These are phyloP conservation scores for Myriosclerotinia scirpicola DNA, from an alignment of 2,329 filamentous ascomycete species.

Conservation along the genomic window DNA sequence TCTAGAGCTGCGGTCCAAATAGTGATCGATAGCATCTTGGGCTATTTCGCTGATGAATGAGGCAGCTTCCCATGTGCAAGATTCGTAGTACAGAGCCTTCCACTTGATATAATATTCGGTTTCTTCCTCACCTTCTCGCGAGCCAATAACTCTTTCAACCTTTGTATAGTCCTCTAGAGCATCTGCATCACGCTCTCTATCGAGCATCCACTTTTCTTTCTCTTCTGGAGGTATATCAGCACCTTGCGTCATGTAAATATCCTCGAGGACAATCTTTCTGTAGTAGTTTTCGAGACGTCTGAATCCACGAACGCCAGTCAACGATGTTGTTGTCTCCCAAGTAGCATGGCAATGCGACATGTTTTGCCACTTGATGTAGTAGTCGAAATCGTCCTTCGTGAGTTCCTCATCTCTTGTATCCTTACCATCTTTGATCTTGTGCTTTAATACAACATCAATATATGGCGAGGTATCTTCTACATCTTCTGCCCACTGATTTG, in stretches of 20 bases:
- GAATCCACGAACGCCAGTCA: conserved; percentile 77
- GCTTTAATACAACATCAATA: conserved; percentile 88
- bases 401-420: conserved; percentile 57
- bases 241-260: conserved; percentile 74
- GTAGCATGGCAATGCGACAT: conserved; percentile 94
- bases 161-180: conserved; percentile 86
- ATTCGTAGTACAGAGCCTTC: conserved; percentile 91
- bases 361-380: conserved; percentile 92
- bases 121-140: conserved; percentile 75
- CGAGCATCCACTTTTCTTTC: conserved; percentile 91
- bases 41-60: conserved; percentile 74
- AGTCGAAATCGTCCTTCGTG: conserved; percentile 79
- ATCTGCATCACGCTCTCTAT: conserved; percentile 87
- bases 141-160: conserved; percentile 88
- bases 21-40: conserved; percentile 89
- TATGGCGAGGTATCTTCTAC: conserved; percentile 78
- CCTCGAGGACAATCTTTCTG: conserved; percentile 75
- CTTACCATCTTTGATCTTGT: conserved; percentile 71
- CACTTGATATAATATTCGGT: conserved; percentile 95
- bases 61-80: conserved; percentile 88
- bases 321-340: conserved; percentile 79
- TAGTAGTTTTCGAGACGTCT: conserved; percentile 95
- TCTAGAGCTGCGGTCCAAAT: conserved; percentile 77
- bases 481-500: conserved; percentile 68
- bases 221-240: conserved; percentile 78